Evolutionary conservation across 257 asterid species (phyloP).

Genomic region (Lycium ferocissimum): DNA sequence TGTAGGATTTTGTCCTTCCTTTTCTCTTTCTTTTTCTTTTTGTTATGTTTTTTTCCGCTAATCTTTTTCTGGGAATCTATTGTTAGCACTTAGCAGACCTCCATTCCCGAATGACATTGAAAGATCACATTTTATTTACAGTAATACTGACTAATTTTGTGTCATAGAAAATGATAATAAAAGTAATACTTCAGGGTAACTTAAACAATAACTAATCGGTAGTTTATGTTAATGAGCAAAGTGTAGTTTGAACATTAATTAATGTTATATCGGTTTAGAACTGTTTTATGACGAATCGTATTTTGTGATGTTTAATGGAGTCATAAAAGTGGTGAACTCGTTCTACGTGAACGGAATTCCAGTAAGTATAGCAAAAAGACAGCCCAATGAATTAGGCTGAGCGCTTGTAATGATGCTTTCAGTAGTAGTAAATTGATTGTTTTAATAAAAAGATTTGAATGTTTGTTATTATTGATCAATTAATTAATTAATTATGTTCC

Average conservation of each 20-base stretch:
- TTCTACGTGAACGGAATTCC: background rate
- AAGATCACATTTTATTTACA: background rate
- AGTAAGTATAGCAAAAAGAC: background rate
- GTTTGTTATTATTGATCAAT: background rate
- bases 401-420: background rate
- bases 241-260: background rate
- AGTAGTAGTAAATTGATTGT: no score
- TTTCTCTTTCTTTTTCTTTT: background rate
- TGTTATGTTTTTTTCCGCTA: no score
- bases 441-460: background rate
- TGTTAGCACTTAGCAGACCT: conserved; percentile 18
- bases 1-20: background rate
- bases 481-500: background rate
- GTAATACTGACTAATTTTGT: background rate
- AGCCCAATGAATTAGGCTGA: background rate
- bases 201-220: background rate
- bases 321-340: background rate
- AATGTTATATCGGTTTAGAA: background rate
- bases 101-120: background rate
- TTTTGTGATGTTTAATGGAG: background rate
- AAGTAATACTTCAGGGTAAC: background rate
- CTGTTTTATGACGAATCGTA: background rate
- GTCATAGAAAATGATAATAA: background rate
- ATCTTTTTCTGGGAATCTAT: background rate
- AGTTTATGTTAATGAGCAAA: background rate